Conservation (phyloP, 192 early-diverging fungal genomes). For the Cetraspora pellucida region DNA sequence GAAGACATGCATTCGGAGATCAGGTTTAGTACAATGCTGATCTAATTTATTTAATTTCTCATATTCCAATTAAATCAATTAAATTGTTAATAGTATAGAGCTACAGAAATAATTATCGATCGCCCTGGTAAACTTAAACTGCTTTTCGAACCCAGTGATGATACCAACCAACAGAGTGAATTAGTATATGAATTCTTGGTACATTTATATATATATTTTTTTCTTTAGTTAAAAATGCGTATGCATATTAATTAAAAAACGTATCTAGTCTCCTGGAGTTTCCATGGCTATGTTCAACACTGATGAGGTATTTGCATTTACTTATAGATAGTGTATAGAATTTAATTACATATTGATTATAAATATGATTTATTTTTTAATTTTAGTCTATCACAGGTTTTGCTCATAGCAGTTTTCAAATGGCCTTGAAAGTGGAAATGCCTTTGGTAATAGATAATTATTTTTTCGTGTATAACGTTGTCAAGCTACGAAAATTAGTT, state of each 20-base stretch:
- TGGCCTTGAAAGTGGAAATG: constrained; percentile 88
- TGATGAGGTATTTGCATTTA: constrained; percentile 48
- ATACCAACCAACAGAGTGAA: constrained; percentile 57
- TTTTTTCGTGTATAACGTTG: background rate
- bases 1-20: constrained; percentile 97
- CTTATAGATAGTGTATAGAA: background rate
- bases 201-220: background rate
- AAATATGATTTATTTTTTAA: background rate
- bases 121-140: constrained; percentile 92
- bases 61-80: background rate
- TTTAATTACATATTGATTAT: background rate
- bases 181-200: constrained; percentile 76
- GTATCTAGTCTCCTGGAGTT: constrained; percentile 72
- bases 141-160: constrained; percentile 85
- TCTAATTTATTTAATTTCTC: background rate
- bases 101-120: constrained; percentile 92
- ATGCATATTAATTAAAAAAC: background rate
- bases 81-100: constrained; percentile 71
- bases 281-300: constrained; percentile 98
- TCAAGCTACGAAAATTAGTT: background rate
- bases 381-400: constrained; percentile 84
- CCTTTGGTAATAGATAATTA: constrained; percentile 58
- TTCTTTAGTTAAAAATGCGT: background rate
- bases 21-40: too few species aligned
- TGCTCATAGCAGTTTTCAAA: constrained; percentile 92